Evolutionary conservation across 148 eudicot species (phyloP).

Genomic region (Polygonum maritimum): DNA sequence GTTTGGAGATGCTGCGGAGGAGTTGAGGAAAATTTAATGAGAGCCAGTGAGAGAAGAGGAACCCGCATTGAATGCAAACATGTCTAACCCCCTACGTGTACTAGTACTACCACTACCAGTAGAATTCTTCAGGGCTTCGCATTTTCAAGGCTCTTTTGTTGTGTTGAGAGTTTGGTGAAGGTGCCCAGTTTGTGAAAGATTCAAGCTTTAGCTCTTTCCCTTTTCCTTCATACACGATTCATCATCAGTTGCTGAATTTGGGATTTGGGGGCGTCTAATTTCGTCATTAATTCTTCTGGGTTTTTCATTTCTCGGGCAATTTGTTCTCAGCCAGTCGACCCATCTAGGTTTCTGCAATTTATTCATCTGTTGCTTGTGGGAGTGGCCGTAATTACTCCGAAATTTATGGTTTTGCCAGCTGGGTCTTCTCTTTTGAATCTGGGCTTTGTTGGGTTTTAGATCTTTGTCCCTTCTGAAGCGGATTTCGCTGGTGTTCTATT

Average conservation of each 20-base stretch:
- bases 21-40: conserved; percentile 1
- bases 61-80: neutral
- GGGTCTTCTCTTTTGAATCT: neutral
- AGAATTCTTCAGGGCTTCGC: neutral
- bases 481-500: neutral
- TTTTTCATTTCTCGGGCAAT: neutral
- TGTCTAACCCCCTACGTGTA: conserved; percentile 4
- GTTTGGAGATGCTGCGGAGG: conserved; percentile 2
- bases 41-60: neutral
- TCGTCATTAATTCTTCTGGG: neutral
- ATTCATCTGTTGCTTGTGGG: neutral
- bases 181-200: neutral
- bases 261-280: neutral
- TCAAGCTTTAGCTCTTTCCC: neutral
- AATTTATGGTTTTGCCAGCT: neutral
- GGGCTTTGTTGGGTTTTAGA: conserved; percentile 5
- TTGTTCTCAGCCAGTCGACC: neutral
- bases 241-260: neutral
- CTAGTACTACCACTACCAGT: neutral
- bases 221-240: neutral
- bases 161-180: neutral
- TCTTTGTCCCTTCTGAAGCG: neutral
- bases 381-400: neutral
- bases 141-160: neutral
- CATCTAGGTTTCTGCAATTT: conserved; percentile 4